These are phyloP conservation scores for Kodamaea anthophila DNA, from an alignment of 1,139 yeast species.

Conservation along the genomic window DNA sequence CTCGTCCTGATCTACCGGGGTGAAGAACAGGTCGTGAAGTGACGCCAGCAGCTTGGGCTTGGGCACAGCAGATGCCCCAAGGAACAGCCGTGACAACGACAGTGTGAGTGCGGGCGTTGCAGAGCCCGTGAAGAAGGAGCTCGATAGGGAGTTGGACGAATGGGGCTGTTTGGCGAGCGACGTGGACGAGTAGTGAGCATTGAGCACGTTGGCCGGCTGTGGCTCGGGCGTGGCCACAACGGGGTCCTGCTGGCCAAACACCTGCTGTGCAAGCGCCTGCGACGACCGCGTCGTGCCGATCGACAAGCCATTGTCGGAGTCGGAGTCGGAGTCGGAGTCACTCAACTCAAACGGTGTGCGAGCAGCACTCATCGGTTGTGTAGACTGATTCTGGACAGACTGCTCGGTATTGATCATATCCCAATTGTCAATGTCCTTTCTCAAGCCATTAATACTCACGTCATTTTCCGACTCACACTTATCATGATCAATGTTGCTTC, in stretches of 20 bases:
- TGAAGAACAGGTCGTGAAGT: conserved; percentile 27
- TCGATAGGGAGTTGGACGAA: conserved; percentile 34
- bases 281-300: conserved; percentile 38
- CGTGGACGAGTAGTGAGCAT: conserved; percentile 31
- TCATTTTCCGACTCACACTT: conserved; percentile 19
- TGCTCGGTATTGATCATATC: no score
- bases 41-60: conserved; percentile 37
- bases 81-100: conserved; percentile 31
- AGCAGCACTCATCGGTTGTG: no score
- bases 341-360: conserved; percentile 8
- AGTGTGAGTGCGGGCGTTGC: conserved; percentile 4
- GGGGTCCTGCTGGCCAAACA: conserved; percentile 26
- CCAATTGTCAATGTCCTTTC: no score
- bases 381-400: no score
- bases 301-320: conserved; percentile 32
- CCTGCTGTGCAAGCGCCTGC: conserved; percentile 43
- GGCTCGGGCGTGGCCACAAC: conserved; percentile 22
- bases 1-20: conserved; percentile 4
- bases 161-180: conserved; percentile 37
- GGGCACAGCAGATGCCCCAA: conserved; percentile 15
- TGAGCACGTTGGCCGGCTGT: conserved; percentile 22
- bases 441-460: conserved; percentile 6
- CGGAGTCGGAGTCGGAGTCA: conserved; percentile 13
- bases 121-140: conserved; percentile 21
- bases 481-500: conserved; percentile 37